A percentile compares a stretch with the other conserved stretches of the same genome.
Evolutionary conservation across 129 eudicot genomes (phyloP).

Genomic region (Rutidosis leptorrhynchoides): DNA sequence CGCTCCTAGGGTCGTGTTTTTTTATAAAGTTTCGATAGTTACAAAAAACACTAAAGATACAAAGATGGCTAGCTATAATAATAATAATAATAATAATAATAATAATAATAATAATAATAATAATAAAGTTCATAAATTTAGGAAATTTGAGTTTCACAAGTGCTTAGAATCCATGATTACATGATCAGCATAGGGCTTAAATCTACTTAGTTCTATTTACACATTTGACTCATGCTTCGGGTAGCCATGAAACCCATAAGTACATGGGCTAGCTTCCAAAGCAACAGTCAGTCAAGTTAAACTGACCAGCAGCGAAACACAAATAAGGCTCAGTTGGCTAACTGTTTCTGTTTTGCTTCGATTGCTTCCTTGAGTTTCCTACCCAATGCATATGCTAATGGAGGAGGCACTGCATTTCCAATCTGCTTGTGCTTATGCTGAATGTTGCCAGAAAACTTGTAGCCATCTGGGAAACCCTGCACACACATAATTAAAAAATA

Average conservation of each 20-base stretch:
- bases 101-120: too few species aligned
- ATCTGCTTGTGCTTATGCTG: slow-evolving; percentile 57
- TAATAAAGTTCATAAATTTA: too few species aligned
- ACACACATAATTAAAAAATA: slow-evolving; percentile 2
- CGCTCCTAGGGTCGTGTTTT: too few species aligned
- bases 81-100: too few species aligned
- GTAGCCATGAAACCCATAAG: not conserved
- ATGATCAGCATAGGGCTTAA: not conserved
- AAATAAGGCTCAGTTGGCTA: not conserved
- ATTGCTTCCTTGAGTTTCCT: slow-evolving; percentile 61
- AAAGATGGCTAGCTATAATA: too few species aligned
- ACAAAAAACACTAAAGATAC: too few species aligned
- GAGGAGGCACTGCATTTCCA: slow-evolving; percentile 70
- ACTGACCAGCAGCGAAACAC: not conserved
- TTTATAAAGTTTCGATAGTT: too few species aligned
- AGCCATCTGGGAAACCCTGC: slow-evolving; percentile 58
- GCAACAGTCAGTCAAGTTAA: not conserved
- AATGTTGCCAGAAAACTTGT: slow-evolving; percentile 52
- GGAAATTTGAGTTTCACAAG: too few species aligned
- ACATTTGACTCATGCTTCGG: not conserved
- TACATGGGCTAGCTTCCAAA: not conserved
- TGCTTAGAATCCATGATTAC: not conserved
- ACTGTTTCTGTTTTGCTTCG: slow-evolving; percentile 30
- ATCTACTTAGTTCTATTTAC: not conserved
- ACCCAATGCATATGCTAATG: slow-evolving; percentile 64